phyloP scores from a whole-genome alignment of 306 rosid species.

The Delonix regia region DNA sequence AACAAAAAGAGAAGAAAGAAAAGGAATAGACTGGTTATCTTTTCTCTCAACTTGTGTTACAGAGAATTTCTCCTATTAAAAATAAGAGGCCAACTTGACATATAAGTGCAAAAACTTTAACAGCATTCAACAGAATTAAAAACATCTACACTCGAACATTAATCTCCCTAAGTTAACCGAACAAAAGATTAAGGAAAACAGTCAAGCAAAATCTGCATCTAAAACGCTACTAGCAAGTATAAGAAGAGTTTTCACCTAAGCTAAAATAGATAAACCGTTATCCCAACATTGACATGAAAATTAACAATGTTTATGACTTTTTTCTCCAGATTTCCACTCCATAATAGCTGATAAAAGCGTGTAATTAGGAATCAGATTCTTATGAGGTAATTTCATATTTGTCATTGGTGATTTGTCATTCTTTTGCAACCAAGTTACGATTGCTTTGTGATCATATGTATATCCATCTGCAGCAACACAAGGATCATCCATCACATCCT shows the following conservation, averaged over 20 bases:
- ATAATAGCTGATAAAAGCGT: slow-evolving; percentile 86
- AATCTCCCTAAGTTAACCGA: not conserved
- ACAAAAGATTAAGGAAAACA: no score
- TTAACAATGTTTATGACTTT: slow-evolving; percentile 16
- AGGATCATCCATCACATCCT: slow-evolving; percentile 94
- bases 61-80: not conserved
- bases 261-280: slow-evolving; percentile 4
- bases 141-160: not conserved
- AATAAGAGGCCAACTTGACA: no score
- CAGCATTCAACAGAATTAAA: no score
- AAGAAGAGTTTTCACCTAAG: not conserved
- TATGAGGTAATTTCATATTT: slow-evolving; percentile 66
- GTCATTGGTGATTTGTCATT: slow-evolving; percentile 82
- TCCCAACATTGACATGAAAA: not conserved
- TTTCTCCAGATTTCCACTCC: slow-evolving; percentile 76
- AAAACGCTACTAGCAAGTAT: no score
- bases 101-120: no score
- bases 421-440: slow-evolving; percentile 71
- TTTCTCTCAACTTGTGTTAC: not conserved
- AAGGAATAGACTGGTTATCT: not conserved
- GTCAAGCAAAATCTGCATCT: no score
- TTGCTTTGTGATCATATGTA: slow-evolving; percentile 79
- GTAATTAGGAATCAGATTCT: slow-evolving; percentile 73
- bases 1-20: not conserved
- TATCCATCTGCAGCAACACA: slow-evolving; percentile 97